phyloP scores from a whole-genome alignment of 2,329 filamentous ascomycete genomes.

The Alternaria sp. region DNA sequence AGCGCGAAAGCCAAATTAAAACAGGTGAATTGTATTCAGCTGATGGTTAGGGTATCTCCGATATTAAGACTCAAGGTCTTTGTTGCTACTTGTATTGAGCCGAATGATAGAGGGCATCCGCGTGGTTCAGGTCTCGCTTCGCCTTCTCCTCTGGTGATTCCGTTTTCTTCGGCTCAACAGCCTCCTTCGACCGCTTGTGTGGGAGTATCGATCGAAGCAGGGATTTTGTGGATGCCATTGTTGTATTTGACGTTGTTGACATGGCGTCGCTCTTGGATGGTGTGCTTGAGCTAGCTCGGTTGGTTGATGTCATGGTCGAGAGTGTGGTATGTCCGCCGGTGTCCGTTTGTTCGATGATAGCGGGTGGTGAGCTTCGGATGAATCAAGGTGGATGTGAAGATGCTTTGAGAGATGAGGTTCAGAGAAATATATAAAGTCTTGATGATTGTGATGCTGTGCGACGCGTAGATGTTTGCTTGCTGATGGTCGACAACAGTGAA shows the following conservation, averaged over 20 bases:
- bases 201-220: constrained; percentile 34
- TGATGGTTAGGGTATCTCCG: too few species aligned
- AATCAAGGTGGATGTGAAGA: not conserved
- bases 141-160: constrained; percentile 23
- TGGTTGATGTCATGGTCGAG: constrained; percentile 11
- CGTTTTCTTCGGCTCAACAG: not conserved
- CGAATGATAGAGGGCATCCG: constrained; percentile 25
- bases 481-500: not conserved
- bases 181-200: constrained; percentile 17
- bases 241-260: constrained; percentile 37
- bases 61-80: not conserved
- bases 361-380: not conserved
- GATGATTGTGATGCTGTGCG: not conserved
- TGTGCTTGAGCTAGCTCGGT: constrained; percentile 5
- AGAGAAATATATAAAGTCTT: too few species aligned
- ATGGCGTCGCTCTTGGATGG: constrained; percentile 18
- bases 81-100: constrained; percentile 1
- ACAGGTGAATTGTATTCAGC: not conserved
- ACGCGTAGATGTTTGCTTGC: not conserved
- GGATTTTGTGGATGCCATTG: constrained; percentile 33
- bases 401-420: not conserved
- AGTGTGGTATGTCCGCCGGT: rapidly evolving
- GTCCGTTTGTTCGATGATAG: not conserved
- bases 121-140: constrained; percentile 18
- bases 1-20: not conserved